Conservation (phyloP, 148 eudicot genomes). For the Chenopodium quinoa region DNA sequence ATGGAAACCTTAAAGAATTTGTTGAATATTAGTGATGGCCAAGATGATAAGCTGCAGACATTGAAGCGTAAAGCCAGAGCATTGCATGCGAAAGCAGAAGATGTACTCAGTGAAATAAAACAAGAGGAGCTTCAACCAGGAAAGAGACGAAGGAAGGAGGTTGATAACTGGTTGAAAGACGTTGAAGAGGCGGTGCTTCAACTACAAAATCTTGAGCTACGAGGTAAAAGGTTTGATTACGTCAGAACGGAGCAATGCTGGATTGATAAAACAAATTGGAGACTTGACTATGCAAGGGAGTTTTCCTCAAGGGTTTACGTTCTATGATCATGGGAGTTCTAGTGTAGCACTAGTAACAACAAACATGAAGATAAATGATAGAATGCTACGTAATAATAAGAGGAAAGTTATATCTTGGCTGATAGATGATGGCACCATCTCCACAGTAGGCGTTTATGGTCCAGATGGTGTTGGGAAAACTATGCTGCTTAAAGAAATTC, state of each 20-base stretch:
- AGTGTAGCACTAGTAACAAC: conserved; percentile 25
- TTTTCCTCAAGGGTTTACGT: conserved; percentile 23
- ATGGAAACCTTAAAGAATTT: conserved; percentile 25
- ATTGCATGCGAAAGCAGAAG: conserved; percentile 22
- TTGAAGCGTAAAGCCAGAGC: conserved; percentile 24
- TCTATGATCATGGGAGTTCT: conserved; percentile 21
- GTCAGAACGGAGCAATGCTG: not conserved
- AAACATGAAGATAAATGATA: conserved; percentile 12
- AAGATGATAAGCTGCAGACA: conserved; percentile 23
- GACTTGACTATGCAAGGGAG: conserved; percentile 19
- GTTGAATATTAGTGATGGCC: conserved; percentile 16
- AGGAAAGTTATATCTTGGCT: conserved; percentile 24
- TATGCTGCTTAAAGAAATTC: conserved; percentile 28
- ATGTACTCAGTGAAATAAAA: conserved; percentile 20
- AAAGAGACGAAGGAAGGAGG: conserved; percentile 26
- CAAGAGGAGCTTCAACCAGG: conserved; percentile 29
- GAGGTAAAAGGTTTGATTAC: conserved; percentile 4
- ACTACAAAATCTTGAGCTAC: conserved; percentile 22
- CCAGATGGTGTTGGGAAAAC: conserved; percentile 35
- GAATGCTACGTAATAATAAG: conserved; percentile 15
- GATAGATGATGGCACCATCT: conserved; percentile 8
- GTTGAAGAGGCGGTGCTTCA: conserved; percentile 20
- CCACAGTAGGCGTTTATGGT: conserved; percentile 26
- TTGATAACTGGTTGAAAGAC: conserved; percentile 26
- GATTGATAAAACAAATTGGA: conserved; percentile 13